These are phyloP conservation scores for Kwoniella botswanensis DNA, from an alignment of 768 basidiomycete species.

Conservation along the genomic window DNA sequence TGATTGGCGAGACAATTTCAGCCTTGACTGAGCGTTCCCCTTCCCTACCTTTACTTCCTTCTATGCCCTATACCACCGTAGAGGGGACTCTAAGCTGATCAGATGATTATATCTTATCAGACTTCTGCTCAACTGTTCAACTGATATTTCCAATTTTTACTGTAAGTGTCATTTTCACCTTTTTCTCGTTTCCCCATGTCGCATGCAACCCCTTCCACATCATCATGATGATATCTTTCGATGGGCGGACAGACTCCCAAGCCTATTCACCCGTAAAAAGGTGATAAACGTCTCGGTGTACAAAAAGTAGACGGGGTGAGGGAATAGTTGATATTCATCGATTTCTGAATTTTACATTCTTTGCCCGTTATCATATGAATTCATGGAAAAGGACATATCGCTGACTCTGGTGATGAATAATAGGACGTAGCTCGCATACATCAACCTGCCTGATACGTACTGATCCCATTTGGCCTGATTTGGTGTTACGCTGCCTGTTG, in stretches of 20 bases:
- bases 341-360: slow-evolving; percentile 33
- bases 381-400: background rate
- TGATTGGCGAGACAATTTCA: slow-evolving; percentile 54
- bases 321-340: slow-evolving; percentile 52
- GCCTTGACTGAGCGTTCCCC: slow-evolving; percentile 55
- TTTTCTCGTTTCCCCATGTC: background rate
- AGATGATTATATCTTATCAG: background rate
- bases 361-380: background rate
- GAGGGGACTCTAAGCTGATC: background rate
- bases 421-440: too few relatives aligned
- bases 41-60: slow-evolving; percentile 3
- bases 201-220: background rate
- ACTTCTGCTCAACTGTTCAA: background rate
- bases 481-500: too few relatives aligned
- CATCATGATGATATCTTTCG: slow-evolving; percentile 47
- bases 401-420: slow-evolving; percentile 6
- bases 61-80: background rate
- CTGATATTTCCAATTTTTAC: background rate
- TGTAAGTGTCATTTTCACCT: slow-evolving; percentile 8
- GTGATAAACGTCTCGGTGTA: slow-evolving; percentile 54
- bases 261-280: slow-evolving; percentile 22
- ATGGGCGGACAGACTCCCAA: slow-evolving; percentile 53
- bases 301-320: slow-evolving; percentile 53
- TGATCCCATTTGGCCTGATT: too few relatives aligned
- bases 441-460: too few relatives aligned